phyloP scores from a whole-genome alignment of 1,284 basidiomycete species.

The Vanrija pseudolonga region DNA sequence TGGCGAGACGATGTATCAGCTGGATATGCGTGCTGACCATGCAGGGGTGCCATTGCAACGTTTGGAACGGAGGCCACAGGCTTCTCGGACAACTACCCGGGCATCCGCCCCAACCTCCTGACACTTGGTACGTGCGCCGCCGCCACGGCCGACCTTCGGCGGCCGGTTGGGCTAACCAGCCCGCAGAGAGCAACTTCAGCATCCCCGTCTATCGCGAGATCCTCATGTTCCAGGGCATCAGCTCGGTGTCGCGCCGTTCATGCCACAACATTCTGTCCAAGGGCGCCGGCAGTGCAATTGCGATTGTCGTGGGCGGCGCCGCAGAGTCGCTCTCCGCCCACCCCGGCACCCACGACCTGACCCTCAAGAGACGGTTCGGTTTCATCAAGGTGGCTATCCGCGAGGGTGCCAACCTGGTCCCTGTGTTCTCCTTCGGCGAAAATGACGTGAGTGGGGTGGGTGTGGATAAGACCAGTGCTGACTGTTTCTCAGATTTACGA shows the following conservation, averaged over 20 bases:
- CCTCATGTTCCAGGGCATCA: constrained; percentile 76
- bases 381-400: constrained; percentile 97
- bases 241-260: constrained; percentile 83
- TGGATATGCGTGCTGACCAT: constrained; percentile 48
- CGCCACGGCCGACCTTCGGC: constrained; percentile 1
- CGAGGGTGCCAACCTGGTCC: constrained; percentile 88
- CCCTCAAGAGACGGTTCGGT: constrained; percentile 74
- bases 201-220: constrained; percentile 93
- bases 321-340: constrained; percentile 89
- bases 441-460: constrained; percentile 69
- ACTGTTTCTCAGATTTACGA: constrained; percentile 65
- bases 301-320: constrained; percentile 95
- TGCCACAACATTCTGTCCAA: constrained; percentile 81
- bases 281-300: constrained; percentile 69
- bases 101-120: constrained; percentile 85
- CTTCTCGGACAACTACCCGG: constrained; percentile 84
- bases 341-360: constrained; percentile 87
- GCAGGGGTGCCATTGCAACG: constrained; percentile 87
- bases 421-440: constrained; percentile 95
- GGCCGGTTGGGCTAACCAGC: background rate
- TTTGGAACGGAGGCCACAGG: constrained; percentile 93
- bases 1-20: too few species aligned
- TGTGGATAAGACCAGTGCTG: background rate
- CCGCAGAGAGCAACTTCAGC: constrained; percentile 71
- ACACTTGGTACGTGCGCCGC: constrained; percentile 58